Evolutionary conservation across 192 early-diverging fungal genomes (phyloP).

Genomic region (Coemansia sp.): DNA sequence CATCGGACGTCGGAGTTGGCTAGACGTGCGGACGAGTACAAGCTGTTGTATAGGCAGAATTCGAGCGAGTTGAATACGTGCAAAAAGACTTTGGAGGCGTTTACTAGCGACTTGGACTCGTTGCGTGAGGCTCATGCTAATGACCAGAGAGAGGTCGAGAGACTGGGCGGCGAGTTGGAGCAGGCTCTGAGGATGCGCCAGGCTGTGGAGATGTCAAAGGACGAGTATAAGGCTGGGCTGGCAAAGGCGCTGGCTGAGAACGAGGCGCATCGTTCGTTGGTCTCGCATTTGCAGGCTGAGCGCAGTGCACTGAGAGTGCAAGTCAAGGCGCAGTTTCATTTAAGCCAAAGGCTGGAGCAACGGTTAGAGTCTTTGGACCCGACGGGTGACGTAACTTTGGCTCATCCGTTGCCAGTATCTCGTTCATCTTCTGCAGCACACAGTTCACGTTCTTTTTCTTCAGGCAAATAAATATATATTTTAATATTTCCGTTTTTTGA

Average conservation of each 20-base stretch:
- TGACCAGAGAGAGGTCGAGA: slow-evolving; percentile 19
- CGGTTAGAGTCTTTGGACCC: slow-evolving; percentile 39
- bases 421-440: slow-evolving; percentile 45
- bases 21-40: slow-evolving; percentile 32
- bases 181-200: slow-evolving; percentile 27
- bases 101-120: slow-evolving; percentile 24
- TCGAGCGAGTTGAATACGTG: slow-evolving; percentile 28
- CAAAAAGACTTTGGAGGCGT: slow-evolving; percentile 31
- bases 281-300: slow-evolving; percentile 47
- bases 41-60: slow-evolving; percentile 29
- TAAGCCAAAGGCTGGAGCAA: slow-evolving; percentile 54
- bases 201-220: slow-evolving; percentile 54
- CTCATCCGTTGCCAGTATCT: slow-evolving; percentile 6
- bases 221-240: slow-evolving; percentile 54
- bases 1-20: slow-evolving; percentile 26
- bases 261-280: slow-evolving; percentile 33
- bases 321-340: slow-evolving; percentile 52
- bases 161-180: slow-evolving; percentile 29
- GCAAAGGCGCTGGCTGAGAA: slow-evolving; percentile 36
- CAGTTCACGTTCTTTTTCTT: slow-evolving; percentile 36
- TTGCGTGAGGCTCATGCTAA: slow-evolving; percentile 24
- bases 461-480: not conserved
- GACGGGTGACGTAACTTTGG: not conserved
- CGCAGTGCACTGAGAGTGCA: slow-evolving; percentile 42
- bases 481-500: slow-evolving; percentile 56